Conservation (phyloP, 805 yeast genomes). For the Schwanniomyces sp. region DNA sequence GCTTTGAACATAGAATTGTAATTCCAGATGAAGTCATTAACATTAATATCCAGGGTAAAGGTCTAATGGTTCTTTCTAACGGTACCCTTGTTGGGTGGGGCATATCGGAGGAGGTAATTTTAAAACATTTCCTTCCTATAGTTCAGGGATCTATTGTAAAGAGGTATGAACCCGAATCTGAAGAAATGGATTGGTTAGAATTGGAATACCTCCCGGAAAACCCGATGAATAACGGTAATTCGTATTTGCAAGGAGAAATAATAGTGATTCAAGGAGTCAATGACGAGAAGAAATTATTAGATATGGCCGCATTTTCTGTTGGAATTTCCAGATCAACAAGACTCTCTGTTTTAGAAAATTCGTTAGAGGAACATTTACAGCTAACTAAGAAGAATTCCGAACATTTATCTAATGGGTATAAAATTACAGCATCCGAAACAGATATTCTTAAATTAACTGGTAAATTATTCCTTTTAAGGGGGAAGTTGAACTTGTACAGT, state of each 20-base stretch:
- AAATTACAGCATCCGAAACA: slow-evolving; percentile 43
- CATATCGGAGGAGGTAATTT: slow-evolving; percentile 53
- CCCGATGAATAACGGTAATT: slow-evolving; percentile 24
- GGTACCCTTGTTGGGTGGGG: slow-evolving; percentile 91
- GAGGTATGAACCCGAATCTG: slow-evolving; percentile 61
- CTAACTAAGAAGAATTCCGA: slow-evolving; percentile 66
- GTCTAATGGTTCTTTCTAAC: slow-evolving; percentile 67
- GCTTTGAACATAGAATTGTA: slow-evolving; percentile 19
- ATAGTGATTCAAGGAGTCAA: slow-evolving; percentile 60
- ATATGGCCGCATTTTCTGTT: slow-evolving; percentile 85
- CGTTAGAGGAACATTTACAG: slow-evolving; percentile 66
- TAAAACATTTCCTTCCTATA: slow-evolving; percentile 50
- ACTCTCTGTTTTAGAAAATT: slow-evolving; percentile 73
- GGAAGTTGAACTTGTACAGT: slow-evolving; percentile 79
- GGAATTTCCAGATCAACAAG: slow-evolving; percentile 87
- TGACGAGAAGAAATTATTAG: slow-evolving; percentile 53
- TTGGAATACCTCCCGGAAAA: slow-evolving; percentile 21
- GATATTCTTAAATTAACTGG: slow-evolving; percentile 75
- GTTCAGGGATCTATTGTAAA: slow-evolving; percentile 45
- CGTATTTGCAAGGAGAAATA: slow-evolving; percentile 64
- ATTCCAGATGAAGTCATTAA: slow-evolving; percentile 70
- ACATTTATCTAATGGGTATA: slow-evolving; percentile 60
- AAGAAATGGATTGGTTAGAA: slow-evolving; percentile 81
- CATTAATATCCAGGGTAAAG: slow-evolving; percentile 41
- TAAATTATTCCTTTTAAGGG: slow-evolving; percentile 69